Evolutionary conservation across 2,329 filamentous ascomycete species (phyloP), one percentile per base, ranked within the genome.

Genomic region (Didymellaceae sp.): DNA sequence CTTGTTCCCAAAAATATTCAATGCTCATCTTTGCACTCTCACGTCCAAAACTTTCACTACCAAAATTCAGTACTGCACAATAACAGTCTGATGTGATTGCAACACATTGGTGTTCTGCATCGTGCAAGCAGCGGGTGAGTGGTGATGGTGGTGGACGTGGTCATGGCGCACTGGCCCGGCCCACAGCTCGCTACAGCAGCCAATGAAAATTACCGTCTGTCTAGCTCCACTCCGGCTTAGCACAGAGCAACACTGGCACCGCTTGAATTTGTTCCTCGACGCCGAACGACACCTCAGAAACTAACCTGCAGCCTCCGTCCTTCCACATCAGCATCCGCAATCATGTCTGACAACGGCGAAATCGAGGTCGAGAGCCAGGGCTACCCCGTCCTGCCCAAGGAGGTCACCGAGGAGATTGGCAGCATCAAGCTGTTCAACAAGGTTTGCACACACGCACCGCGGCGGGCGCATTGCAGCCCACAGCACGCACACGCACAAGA

Each of bases 351-450:
- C 82, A 45, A 52, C 48, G 91, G 88, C 83, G 92, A 96, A 84
- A 88, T 96, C 80, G 91, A 96, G 84, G 88, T 94, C 80, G 88
- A 90, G 79, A 85, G 81, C 82, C 83, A 85, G 75, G 81, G 85
- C 80, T 89, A 86, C 81, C 81, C 85, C 75, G 86, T 91, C 77
- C 89, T 97, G 68, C 91, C 93, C 80, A 96, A 95, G 87, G 91
- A 96, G 68, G 88, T 96, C 76, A 83, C 86, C 74, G 83, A 86
- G 73, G 90, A 96, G 82, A 87, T 94, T 81, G 92, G 91, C 80
- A 88, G 84, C 81, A 85, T 94, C 79, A 96, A 96, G 88, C 86
- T 96, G 73, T 96, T 96, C 87, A 95, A 94, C 88, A 96, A 95
- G 63, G 63, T 59, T 63, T 41, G 63, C 50, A 46, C 13, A 46